Base-by-base conservation (phyloP, 441 rosid genomes). In the Arabidopsis hybrid region DNA sequence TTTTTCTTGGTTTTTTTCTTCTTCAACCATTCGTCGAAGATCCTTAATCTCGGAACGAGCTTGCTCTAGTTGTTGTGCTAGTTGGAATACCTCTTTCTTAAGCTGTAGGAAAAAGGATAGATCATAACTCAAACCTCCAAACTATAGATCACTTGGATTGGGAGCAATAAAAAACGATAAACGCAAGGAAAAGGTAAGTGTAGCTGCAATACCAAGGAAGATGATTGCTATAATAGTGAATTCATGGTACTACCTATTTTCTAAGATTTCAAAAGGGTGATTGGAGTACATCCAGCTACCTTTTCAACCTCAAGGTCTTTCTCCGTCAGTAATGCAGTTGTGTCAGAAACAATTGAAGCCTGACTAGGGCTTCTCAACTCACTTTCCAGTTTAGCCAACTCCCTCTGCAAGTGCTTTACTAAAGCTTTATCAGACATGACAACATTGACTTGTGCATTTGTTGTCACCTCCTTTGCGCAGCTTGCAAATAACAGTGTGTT, bases 401-500 rank as follows among this genome's bases (percentile, higher is more conserved):
- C 95, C 81, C 81, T 86, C 72, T 89, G 93, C 80, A 89, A 71
- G 67, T 89, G 93, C 83, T 89, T 91, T 55, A 91, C 89, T 72
- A 83, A 70, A 11, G 79, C 87, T 83, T 89, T 91, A 72, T 91
- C 97, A 17, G 95, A 85, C 90, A 89, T 79, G 55, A 91, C 85
- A 31, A 88, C 84, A 65, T 88, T 89, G 62, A 91, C 89, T 75
- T 89, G 91, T 59, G 95, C 95, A 82, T 86, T 89, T 51, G 91
- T 91, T 40, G 86, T 67, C 80, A 91, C 93, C 73, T 88, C 97
- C 76, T 91, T 91, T 39, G 97, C 95, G 76, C 93, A 86, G 78
- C 91, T 86, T 18, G 95, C 95, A 71, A 91, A 91, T 81, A 89
- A 75, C 70, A 91, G 84, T 46, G 93, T 91, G 77, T 91, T 91